Percentiles rank a stretch among this genome's conserved stretches.
phyloP scores from a whole-genome alignment of 371 early-diverging fungal species.

The Mucor sp. region DNA sequence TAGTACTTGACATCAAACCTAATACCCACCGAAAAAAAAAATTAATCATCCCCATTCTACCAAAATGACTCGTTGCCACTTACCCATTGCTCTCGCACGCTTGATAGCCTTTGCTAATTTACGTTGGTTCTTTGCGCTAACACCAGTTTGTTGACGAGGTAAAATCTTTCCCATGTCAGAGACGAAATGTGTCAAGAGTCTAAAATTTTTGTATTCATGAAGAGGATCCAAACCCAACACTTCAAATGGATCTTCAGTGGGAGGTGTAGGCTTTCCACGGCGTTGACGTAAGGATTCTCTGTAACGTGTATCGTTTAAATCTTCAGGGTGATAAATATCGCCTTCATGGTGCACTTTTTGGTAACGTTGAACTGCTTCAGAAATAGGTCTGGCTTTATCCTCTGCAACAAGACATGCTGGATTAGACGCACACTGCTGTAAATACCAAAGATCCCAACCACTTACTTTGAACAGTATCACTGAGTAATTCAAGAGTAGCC shows the following conservation, averaged over 20 bases:
- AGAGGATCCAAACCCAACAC: constrained; percentile 71
- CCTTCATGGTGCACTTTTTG: constrained; percentile 44
- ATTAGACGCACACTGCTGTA: not conserved
- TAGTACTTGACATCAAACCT: constrained; percentile 55
- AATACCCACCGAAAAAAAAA: not conserved
- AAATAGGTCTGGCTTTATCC: constrained; percentile 28
- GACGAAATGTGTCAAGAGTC: constrained; percentile 71
- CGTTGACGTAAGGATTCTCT: constrained; percentile 42
- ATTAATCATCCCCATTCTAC: no score
- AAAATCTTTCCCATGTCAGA: constrained; percentile 82
- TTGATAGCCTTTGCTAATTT: constrained; percentile 81
- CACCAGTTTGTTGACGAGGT: constrained; percentile 74
- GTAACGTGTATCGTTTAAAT: constrained; percentile 53
- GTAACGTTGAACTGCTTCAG: constrained; percentile 38
- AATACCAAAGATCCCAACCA: not conserved
- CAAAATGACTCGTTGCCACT: not conserved
- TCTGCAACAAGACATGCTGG: constrained; percentile 16
- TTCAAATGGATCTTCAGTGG: constrained; percentile 64
- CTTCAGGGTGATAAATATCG: constrained; percentile 56
- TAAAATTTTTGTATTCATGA: constrained; percentile 76
- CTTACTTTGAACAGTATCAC: constrained; percentile 33
- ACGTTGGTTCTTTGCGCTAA: constrained; percentile 79
- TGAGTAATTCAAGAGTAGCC: constrained; percentile 28
- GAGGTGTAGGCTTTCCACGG: constrained; percentile 29
- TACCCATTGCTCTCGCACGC: constrained; percentile 83